Base-by-base conservation (phyloP, 345 rosid genomes). In the Bruguiera sexangula region DNA sequence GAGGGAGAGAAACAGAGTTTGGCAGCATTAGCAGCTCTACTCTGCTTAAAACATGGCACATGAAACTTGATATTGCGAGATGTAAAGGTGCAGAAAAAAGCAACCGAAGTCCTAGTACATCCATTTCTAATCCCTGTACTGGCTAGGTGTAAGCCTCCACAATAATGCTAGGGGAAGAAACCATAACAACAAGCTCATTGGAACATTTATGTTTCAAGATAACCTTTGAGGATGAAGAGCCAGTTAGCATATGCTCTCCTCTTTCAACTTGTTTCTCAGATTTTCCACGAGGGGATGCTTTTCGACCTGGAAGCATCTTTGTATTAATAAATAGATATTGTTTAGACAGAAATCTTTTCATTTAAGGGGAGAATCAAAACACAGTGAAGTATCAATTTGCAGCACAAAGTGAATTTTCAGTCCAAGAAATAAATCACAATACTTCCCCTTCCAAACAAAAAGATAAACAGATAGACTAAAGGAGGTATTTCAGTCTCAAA, bases 161-260 rank as follows among this genome's bases (percentile, higher is more conserved):
- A 7, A 21, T 11, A 62, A 65, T 52, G 13, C 54, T 61, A 27
- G 58, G 60, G 55, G 67, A 24, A 22, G 32, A n/a, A 32, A 43
- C 1, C 43, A 34, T 27, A 69, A 73, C 32, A 51, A 53, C 55
- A 36, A 22, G 51, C 59, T 53, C 59, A 21, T 29, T 22, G 20
- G 20, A 67, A 52, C 26, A 19, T 21, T 55, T 53, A 75, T 68
- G 19, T 56, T 51, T 21, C 68, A 60, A 55, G 69, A 72, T 37
- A 70, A 89, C 96, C 89, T 85, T 85, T 34, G 83, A 69, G 58
- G 84, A 71, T 60, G 67, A 43, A 73, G 85, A 72, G 34, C 83
- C 65, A 26, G 78, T 53, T 65, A 70, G 74, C 74, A 85, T 76
- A 74, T 60, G 83, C 54, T 80, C 62, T 73, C 76, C 77, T 69